These are phyloP conservation scores for Colletotrichum spinosum DNA, from an alignment of 2,329 filamentous ascomycete species.

Conservation along the genomic window DNA sequence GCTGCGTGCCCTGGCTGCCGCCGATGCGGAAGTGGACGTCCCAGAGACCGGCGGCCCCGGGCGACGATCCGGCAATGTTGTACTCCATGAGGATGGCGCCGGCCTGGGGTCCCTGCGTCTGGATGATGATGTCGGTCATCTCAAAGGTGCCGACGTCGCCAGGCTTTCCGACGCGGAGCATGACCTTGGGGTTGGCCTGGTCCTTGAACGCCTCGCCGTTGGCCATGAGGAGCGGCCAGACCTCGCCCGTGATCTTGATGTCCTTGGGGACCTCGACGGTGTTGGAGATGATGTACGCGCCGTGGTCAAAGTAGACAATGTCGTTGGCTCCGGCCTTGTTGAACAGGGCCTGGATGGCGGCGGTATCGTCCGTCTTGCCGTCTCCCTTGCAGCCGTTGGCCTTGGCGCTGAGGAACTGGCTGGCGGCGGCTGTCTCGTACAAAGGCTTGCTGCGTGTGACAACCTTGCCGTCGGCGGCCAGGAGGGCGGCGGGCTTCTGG, in stretches of 20 bases:
- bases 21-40: constrained; percentile 96
- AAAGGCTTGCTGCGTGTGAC: constrained; percentile 91
- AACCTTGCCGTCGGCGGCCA: constrained; percentile 73
- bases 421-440: constrained; percentile 76
- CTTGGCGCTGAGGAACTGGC: constrained; percentile 86
- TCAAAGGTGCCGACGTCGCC: constrained; percentile 86
- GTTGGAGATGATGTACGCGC: constrained; percentile 76
- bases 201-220: constrained; percentile 81
- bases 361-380: constrained; percentile 87
- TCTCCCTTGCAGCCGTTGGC: constrained; percentile 87
- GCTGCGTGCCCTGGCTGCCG: constrained; percentile 83
- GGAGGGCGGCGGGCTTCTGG: constrained; percentile 74
- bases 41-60: constrained; percentile 86
- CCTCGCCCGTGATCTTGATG: constrained; percentile 89
- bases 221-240: constrained; percentile 92
- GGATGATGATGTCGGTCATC: constrained; percentile 88
- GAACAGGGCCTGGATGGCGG: constrained; percentile 82
- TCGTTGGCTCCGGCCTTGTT: constrained; percentile 72
- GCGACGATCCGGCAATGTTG: constrained; percentile 78
- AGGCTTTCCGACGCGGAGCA: constrained; percentile 84
- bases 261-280: constrained; percentile 81
- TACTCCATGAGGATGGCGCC: constrained; percentile 93
- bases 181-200: constrained; percentile 79
- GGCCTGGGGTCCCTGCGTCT: constrained; percentile 84
- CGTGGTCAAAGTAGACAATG: constrained; percentile 81